Evolutionary conservation across 495 filamentous ascomycete species (phyloP).

Genomic region (Penicillium bialowiezense): DNA sequence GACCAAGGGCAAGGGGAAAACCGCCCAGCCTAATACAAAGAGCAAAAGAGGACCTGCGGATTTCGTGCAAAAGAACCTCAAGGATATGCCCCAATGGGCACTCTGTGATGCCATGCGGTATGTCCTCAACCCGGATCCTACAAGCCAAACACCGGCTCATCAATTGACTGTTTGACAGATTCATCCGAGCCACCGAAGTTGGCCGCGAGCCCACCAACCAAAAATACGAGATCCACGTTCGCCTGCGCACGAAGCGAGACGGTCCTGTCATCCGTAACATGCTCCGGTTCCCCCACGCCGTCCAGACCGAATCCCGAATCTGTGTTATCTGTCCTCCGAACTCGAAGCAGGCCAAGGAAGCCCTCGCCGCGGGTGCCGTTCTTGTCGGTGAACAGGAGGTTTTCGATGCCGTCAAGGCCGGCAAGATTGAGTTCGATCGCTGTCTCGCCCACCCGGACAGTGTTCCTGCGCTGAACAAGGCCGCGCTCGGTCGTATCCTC

Average conservation of each 20-base stretch:
- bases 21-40: conserved; percentile 56
- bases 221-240: conserved; percentile 88
- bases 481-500: conserved; percentile 72
- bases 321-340: conserved; percentile 84
- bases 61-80: conserved; percentile 60
- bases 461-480: conserved; percentile 69
- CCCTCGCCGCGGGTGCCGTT: conserved; percentile 69
- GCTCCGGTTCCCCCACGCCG: conserved; percentile 82
- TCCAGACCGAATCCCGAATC: conserved; percentile 80
- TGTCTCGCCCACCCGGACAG: conserved; percentile 83
- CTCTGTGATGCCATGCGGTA: conserved; percentile 94
- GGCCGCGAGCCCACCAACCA: conserved; percentile 64
- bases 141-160: neutral
- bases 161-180: conserved; percentile 50
- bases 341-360: conserved; percentile 64
- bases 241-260: conserved; percentile 73
- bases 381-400: conserved; percentile 82
- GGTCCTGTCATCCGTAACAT: conserved; percentile 83
- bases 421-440: conserved; percentile 79
- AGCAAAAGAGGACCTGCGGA: conserved; percentile 62
- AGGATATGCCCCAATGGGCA: conserved; percentile 64
- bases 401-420: conserved; percentile 73
- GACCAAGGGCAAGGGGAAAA: conserved; percentile 36
- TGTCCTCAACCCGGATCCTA: conserved; percentile 11
- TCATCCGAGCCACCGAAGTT: conserved; percentile 88